phyloP scores from a whole-genome alignment of 805 yeast species.

The Lachancea mirantina region DNA sequence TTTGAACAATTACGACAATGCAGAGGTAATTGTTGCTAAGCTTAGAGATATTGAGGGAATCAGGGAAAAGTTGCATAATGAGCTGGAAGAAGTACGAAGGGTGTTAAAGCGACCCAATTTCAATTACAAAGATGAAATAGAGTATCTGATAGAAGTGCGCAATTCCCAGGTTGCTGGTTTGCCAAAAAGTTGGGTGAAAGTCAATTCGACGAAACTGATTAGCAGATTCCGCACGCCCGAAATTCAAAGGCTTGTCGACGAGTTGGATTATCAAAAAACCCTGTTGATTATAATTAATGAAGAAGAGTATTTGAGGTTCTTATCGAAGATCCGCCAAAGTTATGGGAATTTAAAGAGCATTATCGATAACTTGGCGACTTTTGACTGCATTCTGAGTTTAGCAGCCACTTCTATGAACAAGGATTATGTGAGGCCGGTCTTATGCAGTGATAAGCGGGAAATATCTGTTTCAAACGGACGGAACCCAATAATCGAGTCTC shows the following conservation, averaged over 20 bases:
- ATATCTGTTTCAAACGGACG: constrained; percentile 51
- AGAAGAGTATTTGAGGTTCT: constrained; percentile 28
- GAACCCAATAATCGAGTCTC: constrained; percentile 58
- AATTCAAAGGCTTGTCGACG: constrained; percentile 43
- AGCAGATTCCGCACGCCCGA: constrained; percentile 68
- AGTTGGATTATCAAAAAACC: constrained; percentile 55
- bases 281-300: constrained; percentile 28
- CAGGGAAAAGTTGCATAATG: constrained; percentile 43
- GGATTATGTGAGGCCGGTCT: constrained; percentile 43
- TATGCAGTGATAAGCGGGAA: constrained; percentile 39
- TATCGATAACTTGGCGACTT: constrained; percentile 41
- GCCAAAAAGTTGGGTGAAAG: constrained; percentile 73
- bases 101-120: constrained; percentile 50
- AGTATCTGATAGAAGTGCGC: constrained; percentile 70
- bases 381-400: constrained; percentile 65
- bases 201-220: constrained; percentile 59
- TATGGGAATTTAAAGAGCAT: constrained; percentile 36
- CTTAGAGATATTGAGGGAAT: constrained; percentile 36
- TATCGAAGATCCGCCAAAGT: constrained; percentile 32
- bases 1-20: constrained; percentile 30
- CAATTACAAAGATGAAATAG: constrained; percentile 54
- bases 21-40: constrained; percentile 36
- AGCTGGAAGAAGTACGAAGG: constrained; percentile 41
- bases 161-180: constrained; percentile 47
- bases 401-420: constrained; percentile 50